A percentile compares a stretch with the other conserved stretches of the same genome.
Conservation (phyloP, 2,329 filamentous ascomycete genomes). For the Aureobasidium namibiae region DNA sequence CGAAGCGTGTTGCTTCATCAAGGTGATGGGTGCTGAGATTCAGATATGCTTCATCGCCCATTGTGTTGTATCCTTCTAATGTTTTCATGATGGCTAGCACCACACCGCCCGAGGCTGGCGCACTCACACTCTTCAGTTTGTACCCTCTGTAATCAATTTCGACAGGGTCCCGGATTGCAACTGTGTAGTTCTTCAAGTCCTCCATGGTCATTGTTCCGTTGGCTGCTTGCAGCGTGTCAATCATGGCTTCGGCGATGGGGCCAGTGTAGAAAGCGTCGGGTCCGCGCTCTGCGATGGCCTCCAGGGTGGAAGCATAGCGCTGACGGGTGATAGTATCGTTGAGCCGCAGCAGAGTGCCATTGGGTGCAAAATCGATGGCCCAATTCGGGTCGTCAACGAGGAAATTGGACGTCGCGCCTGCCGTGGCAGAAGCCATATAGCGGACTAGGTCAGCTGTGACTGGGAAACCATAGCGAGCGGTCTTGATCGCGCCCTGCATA, state of each 20-base stretch:
- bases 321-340: conserved; percentile 74
- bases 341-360: conserved; percentile 61
- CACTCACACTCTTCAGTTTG: conserved; percentile 59
- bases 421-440: conserved; percentile 56
- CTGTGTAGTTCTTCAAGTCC: conserved; percentile 66
- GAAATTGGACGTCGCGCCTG: conserved; percentile 48
- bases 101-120: conserved; percentile 72
- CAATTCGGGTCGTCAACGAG: conserved; percentile 67
- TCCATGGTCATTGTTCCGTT: conserved; percentile 82
- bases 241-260: conserved; percentile 62
- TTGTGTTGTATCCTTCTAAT: conserved; percentile 64
- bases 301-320: conserved; percentile 71
- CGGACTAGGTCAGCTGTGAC: conserved; percentile 65
- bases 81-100: conserved; percentile 71
- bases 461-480: conserved; percentile 66
- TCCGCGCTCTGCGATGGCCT: conserved; percentile 66
- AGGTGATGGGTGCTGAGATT: conserved; percentile 74
- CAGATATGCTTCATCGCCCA: conserved; percentile 48
- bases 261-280: conserved; percentile 62
- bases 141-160: conserved; percentile 52
- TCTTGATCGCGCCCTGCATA: conserved; percentile 62
- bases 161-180: conserved; percentile 56
- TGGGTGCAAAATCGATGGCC: conserved; percentile 81
- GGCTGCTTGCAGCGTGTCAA: conserved; percentile 55
- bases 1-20: conserved; percentile 83